Conservation (phyloP, 2,329 filamentous ascomycete species). For the Teratosphaeria gauchensis region DNA sequence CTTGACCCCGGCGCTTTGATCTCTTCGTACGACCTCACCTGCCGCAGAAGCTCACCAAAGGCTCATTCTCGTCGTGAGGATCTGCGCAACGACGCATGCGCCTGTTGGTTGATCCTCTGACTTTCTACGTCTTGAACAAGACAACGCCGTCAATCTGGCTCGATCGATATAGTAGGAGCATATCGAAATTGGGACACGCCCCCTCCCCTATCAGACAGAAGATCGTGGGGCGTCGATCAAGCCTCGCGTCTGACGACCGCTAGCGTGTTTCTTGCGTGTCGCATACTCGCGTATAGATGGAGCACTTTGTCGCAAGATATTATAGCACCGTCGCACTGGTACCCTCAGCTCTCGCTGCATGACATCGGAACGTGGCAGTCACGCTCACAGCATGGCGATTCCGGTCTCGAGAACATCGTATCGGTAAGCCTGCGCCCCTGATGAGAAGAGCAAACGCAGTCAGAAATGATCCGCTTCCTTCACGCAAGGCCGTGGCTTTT, state of each 20-base stretch:
- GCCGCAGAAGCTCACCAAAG: background rate
- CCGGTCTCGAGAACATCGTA: background rate
- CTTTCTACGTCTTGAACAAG: background rate
- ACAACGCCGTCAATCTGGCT: background rate
- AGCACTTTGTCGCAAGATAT: background rate
- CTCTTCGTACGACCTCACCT: background rate
- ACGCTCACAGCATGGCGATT: background rate
- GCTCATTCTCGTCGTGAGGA: background rate
- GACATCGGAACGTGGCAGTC: background rate
- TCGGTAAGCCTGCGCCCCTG: background rate
- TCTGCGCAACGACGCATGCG: background rate
- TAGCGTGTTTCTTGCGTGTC: background rate
- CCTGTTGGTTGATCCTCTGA: background rate
- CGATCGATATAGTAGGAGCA: background rate
- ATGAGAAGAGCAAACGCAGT: background rate
- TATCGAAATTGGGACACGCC: background rate
- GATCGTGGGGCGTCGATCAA: background rate
- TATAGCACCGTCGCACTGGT: background rate
- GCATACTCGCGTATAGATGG: background rate
- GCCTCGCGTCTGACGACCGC: background rate
- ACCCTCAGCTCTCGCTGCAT: background rate
- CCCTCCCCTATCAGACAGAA: background rate
- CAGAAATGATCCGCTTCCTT: background rate
- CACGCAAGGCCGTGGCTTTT: background rate
- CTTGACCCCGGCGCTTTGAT: background rate